Conservation (phyloP, 805 yeast genomes). For the Helenozyma rhizophorensis region DNA sequence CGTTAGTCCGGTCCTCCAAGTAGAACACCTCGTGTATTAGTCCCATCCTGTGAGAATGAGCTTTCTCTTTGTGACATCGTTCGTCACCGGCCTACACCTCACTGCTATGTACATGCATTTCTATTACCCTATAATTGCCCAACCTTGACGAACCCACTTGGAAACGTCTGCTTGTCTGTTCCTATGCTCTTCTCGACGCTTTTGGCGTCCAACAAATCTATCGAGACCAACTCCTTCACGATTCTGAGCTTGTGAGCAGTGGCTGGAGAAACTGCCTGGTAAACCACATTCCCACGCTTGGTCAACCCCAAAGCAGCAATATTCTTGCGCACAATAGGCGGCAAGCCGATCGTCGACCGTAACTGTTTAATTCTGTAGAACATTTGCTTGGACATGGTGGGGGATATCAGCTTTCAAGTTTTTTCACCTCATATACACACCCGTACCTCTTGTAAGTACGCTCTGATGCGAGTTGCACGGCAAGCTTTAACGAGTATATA, state of each 20-base stretch:
- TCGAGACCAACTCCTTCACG: conserved; percentile 82
- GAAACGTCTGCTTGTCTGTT: conserved; percentile 11
- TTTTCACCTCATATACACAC: too few relatives aligned
- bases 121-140: conserved; percentile 9
- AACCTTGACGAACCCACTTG: conserved; percentile 14
- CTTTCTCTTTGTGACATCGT: too few relatives aligned
- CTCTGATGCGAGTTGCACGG: too few relatives aligned
- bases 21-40: too few relatives aligned
- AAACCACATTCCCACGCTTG: conserved; percentile 68
- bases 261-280: conserved; percentile 68
- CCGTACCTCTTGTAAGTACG: conserved; percentile 1
- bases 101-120: conserved; percentile 9
- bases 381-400: conserved; percentile 11
- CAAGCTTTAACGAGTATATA: too few relatives aligned
- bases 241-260: conserved; percentile 80
- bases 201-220: conserved; percentile 57
- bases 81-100: too few relatives aligned
- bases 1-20: too few relatives aligned
- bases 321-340: conserved; percentile 60
- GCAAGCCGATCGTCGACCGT: conserved; percentile 84
- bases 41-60: too few relatives aligned
- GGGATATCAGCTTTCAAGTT: too few relatives aligned
- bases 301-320: conserved; percentile 70
- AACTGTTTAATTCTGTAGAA: conserved; percentile 62
- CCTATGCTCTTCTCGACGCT: conserved; percentile 3